A percentile compares a stretch with the other conserved stretches of the same genome.
Conservation (phyloP, 768 basidiomycete genomes). For the Trametes cinnabarina region DNA sequence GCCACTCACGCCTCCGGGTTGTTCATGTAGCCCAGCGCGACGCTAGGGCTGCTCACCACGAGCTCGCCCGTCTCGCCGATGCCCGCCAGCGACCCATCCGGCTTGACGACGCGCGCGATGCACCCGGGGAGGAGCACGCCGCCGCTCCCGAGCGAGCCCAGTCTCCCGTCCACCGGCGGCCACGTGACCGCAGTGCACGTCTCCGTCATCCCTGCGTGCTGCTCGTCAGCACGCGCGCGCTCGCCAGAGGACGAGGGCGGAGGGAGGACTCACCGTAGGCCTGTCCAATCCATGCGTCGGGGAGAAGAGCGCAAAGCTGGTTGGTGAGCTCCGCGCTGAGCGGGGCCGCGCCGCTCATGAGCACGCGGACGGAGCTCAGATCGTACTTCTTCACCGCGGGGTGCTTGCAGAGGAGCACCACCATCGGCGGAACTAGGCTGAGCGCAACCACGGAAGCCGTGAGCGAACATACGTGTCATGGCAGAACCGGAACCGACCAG, state of each 20-base stretch:
- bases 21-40: slow-evolving; percentile 36
- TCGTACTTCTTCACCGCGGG: slow-evolving; percentile 41
- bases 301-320: slow-evolving; percentile 45
- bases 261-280: slow-evolving; percentile 45
- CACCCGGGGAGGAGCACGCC: slow-evolving; percentile 47
- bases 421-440: slow-evolving; percentile 36
- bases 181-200: slow-evolving; percentile 38
- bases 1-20: slow-evolving; percentile 19
- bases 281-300: slow-evolving; percentile 54
- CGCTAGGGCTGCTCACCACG: slow-evolving; percentile 43
- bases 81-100: slow-evolving; percentile 43
- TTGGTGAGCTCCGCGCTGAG: slow-evolving; percentile 50
- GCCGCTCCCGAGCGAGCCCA: slow-evolving; percentile 29
- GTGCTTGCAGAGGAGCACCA: slow-evolving; percentile 40
- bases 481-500: slow-evolving; percentile 18
- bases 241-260: neutral
- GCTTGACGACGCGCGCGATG: slow-evolving; percentile 42
- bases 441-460: neutral
- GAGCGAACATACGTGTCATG: neutral
- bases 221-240: neutral
- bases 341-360: slow-evolving; percentile 56
- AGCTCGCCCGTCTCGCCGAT: slow-evolving; percentile 51
- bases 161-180: slow-evolving; percentile 25
- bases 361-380: slow-evolving; percentile 37
- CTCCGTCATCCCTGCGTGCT: slow-evolving; percentile 35